Conservation (phyloP, 2,329 filamentous ascomycete species). For the Zalaria obscura region DNA sequence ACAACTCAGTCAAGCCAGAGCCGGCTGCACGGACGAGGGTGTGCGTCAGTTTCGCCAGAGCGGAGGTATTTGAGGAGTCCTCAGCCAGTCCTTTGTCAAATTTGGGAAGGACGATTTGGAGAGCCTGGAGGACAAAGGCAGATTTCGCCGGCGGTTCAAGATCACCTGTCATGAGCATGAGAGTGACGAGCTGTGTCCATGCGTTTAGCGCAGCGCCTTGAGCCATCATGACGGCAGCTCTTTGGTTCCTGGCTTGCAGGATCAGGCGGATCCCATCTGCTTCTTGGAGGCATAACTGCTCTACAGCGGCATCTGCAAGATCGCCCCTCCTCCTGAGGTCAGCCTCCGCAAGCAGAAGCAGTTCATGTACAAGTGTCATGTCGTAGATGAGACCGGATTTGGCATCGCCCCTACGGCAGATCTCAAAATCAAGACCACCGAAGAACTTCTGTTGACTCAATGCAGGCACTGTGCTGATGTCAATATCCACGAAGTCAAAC, state of each 20-base stretch:
- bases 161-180: conserved; percentile 71
- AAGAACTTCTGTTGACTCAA: conserved; percentile 45
- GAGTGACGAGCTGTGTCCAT: conserved; percentile 73
- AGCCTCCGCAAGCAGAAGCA: conserved; percentile 55
- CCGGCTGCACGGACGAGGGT: conserved; percentile 56
- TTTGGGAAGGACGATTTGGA: conserved; percentile 79
- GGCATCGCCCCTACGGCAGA: conserved; percentile 47
- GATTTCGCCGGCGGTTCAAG: conserved; percentile 59
- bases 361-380: conserved; percentile 54
- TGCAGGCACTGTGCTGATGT: conserved; percentile 32
- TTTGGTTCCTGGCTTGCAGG: conserved; percentile 49
- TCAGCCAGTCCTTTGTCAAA: conserved; percentile 64
- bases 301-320: conserved; percentile 15
- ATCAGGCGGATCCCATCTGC: conserved; percentile 46
- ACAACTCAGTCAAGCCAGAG: conserved; percentile 34
- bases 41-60: conserved; percentile 64
- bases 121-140: conserved; percentile 68
- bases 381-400: conserved; percentile 50
- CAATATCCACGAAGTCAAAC: conserved; percentile 73
- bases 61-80: conserved; percentile 53
- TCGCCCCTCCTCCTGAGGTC: conserved; percentile 37
- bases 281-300: conserved; percentile 39
- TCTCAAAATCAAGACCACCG: conserved; percentile 50
- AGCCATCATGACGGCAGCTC: conserved; percentile 38
- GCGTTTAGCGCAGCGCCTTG: conserved; percentile 59